These are phyloP conservation scores for Pachyrhizus erosus DNA, from an alignment of 306 rosid genomes.

Conservation along the genomic window DNA sequence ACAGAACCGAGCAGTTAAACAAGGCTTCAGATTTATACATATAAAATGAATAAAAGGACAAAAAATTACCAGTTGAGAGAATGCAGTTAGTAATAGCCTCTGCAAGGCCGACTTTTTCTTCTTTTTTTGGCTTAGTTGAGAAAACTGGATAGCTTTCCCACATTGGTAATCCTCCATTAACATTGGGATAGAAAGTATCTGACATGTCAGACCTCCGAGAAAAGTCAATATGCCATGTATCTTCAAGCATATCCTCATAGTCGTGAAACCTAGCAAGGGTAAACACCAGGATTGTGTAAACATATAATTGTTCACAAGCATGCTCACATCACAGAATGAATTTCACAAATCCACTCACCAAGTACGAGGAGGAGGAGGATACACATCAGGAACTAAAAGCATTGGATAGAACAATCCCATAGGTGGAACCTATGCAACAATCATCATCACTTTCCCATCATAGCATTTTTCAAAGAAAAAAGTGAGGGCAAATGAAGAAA, in stretches of 20 bases:
- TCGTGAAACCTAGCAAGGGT: conserved; percentile 73
- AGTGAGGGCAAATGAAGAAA: conserved; percentile 28
- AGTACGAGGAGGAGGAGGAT: conserved; percentile 94
- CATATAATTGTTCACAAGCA: background rate
- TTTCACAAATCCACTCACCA: conserved; percentile 62
- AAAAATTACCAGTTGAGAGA: conserved; percentile 77
- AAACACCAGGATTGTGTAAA: conserved; percentile 31
- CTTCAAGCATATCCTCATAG: conserved; percentile 94
- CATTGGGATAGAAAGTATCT: conserved; percentile 69
- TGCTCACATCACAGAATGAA: conserved; percentile 38
- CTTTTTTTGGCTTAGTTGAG: conserved; percentile 81
- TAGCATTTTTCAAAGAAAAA: conserved; percentile 32
- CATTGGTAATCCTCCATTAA: conserved; percentile 75
- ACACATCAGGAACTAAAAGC: conserved; percentile 89
- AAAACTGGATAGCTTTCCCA: conserved; percentile 89
- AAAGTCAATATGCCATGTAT: conserved; percentile 85
- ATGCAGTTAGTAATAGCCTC: conserved; percentile 92
- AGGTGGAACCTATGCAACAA: conserved; percentile 77
- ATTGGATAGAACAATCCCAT: conserved; percentile 95
- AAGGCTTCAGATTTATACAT: conserved; percentile 40
- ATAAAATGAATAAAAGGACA: conserved; percentile 19
- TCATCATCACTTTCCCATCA: conserved; percentile 15
- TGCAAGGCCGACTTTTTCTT: conserved; percentile 92
- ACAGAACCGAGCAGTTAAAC: conserved; percentile 41
- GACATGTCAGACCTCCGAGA: conserved; percentile 80